These are phyloP conservation scores for Volutella citrinella DNA, from an alignment of 2,329 filamentous ascomycete genomes.

Conservation along the genomic window DNA sequence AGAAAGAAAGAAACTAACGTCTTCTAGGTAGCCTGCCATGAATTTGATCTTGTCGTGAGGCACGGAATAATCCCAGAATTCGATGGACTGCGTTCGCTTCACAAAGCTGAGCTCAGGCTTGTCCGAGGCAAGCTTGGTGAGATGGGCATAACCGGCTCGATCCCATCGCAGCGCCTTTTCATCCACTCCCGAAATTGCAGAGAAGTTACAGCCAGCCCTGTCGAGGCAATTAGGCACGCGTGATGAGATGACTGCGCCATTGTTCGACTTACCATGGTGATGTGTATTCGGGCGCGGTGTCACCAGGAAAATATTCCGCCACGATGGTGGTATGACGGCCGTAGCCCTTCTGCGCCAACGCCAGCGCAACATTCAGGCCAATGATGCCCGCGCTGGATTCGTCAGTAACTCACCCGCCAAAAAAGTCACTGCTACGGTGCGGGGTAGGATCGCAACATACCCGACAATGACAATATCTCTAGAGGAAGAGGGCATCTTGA, in stretches of 20 bases:
- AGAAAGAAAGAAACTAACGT: too few species aligned
- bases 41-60: conserved; percentile 37
- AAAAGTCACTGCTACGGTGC: too few species aligned
- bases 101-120: conserved; percentile 31
- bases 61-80: conserved; percentile 39
- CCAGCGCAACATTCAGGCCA: conserved; percentile 36
- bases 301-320: conserved; percentile 39
- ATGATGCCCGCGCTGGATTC: conserved; percentile 33
- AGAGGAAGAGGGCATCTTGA: too few species aligned
- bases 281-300: conserved; percentile 36
- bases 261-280: conserved; percentile 36
- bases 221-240: neutral
- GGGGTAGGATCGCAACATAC: too few species aligned
- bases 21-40: conserved; percentile 39
- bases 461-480: conserved; percentile 26
- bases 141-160: conserved; percentile 34
- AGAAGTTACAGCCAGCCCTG: conserved; percentile 44
- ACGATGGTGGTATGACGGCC: conserved; percentile 32
- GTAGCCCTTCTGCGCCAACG: conserved; percentile 33
- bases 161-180: conserved; percentile 42
- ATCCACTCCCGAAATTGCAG: conserved; percentile 39
- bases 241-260: too few species aligned
- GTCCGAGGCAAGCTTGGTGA: conserved; percentile 32
- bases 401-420: too few species aligned
- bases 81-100: conserved; percentile 34